Evolutionary conservation across 2,329 filamentous ascomycete species (phyloP).

Genomic region (Chaetothyriales sp.): DNA sequence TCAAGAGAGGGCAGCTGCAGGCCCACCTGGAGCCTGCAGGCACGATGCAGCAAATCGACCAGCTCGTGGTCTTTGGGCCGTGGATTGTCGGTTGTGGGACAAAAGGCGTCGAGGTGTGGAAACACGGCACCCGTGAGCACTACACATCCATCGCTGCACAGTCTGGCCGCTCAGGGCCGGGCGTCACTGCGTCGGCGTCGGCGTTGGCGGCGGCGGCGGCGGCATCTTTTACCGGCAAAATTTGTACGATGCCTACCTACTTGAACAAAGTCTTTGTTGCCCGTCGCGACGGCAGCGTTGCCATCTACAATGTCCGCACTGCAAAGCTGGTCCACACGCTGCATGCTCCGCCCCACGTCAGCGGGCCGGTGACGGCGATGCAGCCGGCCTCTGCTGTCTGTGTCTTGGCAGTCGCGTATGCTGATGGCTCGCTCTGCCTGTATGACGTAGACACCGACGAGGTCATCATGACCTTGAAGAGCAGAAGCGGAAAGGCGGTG

Average conservation of each 20-base stretch:
- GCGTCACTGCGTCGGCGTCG: slow-evolving; percentile 25
- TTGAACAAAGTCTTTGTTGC: slow-evolving; percentile 92
- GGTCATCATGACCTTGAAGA: slow-evolving; percentile 39
- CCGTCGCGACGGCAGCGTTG: slow-evolving; percentile 72
- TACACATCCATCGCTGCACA: slow-evolving; percentile 65
- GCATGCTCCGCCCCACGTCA: slow-evolving; percentile 56
- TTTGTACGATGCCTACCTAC: slow-evolving; percentile 85
- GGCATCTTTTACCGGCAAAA: slow-evolving; percentile 59
- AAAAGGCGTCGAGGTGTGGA: slow-evolving; percentile 79
- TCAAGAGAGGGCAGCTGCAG: slow-evolving; percentile 77
- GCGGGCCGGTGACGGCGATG: slow-evolving; percentile 73
- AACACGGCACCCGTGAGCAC: slow-evolving; percentile 66
- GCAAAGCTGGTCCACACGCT: slow-evolving; percentile 85
- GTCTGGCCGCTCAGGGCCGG: slow-evolving; percentile 38
- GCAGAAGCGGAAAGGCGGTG: slow-evolving; percentile 36
- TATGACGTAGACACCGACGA: slow-evolving; percentile 73
- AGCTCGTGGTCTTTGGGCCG: slow-evolving; percentile 71
- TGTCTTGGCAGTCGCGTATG: slow-evolving; percentile 76
- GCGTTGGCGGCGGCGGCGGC: slow-evolving; percentile 39
- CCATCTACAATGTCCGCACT: slow-evolving; percentile 95
- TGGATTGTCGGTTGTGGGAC: slow-evolving; percentile 75
- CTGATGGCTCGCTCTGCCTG: slow-evolving; percentile 62
- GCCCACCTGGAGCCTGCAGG: slow-evolving; percentile 57
- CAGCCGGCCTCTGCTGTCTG: slow-evolving; percentile 74
- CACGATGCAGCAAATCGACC: slow-evolving; percentile 55